Conservation (phyloP, 345 rosid genomes). For the Dipteronia dyeriana region DNA sequence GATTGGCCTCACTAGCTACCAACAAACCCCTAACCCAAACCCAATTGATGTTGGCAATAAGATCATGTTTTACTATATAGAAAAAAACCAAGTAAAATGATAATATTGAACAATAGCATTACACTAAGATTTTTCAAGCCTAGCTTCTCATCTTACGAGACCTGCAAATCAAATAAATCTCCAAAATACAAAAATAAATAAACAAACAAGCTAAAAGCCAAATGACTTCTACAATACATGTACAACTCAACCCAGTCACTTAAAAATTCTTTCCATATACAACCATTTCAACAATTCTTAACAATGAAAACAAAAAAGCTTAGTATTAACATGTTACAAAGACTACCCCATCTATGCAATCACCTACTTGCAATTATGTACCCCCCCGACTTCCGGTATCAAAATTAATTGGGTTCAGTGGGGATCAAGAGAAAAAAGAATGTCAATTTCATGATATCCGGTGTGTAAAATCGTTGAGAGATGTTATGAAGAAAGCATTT, state of each 20-base stretch:
- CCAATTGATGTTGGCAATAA: too few species aligned
- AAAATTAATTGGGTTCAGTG: not conserved
- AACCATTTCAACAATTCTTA: too few species aligned
- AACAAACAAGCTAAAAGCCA: not conserved
- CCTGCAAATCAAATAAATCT: not conserved
- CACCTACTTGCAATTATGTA: not conserved
- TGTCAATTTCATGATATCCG: not conserved
- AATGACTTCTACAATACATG: not conserved
- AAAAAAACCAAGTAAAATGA: too few species aligned
- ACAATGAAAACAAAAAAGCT: not conserved
- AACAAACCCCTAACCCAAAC: too few species aligned
- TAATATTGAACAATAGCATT: too few species aligned
- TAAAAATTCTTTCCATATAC: not conserved
- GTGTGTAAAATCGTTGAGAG: not conserved
- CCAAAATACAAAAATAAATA: not conserved
- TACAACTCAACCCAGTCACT: not conserved
- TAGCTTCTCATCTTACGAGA: not conserved
- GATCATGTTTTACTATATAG: too few species aligned
- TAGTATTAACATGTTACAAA: too few species aligned
- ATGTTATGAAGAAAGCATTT: not conserved
- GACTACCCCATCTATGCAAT: not conserved
- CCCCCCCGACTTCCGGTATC: not conserved
- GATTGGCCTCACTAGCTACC: too few species aligned
- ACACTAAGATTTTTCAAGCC: too few species aligned
- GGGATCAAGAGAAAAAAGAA: not conserved